phyloP scores from a whole-genome alignment of 495 filamentous ascomycete genomes.

The Amniculicola lignicola region DNA sequence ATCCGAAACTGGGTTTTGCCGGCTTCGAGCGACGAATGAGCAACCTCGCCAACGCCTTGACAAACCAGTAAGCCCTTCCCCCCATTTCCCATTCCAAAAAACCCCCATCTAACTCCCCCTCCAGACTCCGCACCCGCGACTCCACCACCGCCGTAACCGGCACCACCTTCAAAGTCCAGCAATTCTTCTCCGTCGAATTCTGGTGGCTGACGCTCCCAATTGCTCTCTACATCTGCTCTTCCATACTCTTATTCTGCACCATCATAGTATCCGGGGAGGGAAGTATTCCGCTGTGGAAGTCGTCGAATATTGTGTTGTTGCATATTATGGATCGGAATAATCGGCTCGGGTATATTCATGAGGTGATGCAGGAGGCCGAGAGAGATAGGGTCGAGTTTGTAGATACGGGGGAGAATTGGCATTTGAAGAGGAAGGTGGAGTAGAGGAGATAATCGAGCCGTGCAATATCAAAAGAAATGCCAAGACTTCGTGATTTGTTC shows the following conservation, averaged over 20 bases:
- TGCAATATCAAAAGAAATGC: too few species aligned
- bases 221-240: neutral
- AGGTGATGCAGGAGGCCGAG: neutral
- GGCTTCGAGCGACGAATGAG: too few species aligned
- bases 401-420: neutral
- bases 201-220: neutral
- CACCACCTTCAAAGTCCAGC: neutral
- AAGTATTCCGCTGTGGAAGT: neutral
- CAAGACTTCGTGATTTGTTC: too few species aligned
- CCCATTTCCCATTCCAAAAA: too few species aligned
- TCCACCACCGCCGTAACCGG: neutral
- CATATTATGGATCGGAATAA: neutral
- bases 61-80: too few species aligned
- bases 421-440: too few species aligned
- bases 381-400: neutral
- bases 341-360: neutral
- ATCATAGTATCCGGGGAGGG: neutral
- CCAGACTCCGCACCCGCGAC: neutral
- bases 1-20: too few species aligned
- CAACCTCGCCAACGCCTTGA: too few species aligned
- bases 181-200: neutral
- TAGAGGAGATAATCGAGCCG: too few species aligned
- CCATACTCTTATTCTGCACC: neutral
- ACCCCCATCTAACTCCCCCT: too few species aligned
- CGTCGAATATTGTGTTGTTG: neutral